Percentiles rank a stretch among this genome's conserved stretches.
phyloP scores from a whole-genome alignment of 1,139 yeast species.

The Geotrichum reessii region DNA sequence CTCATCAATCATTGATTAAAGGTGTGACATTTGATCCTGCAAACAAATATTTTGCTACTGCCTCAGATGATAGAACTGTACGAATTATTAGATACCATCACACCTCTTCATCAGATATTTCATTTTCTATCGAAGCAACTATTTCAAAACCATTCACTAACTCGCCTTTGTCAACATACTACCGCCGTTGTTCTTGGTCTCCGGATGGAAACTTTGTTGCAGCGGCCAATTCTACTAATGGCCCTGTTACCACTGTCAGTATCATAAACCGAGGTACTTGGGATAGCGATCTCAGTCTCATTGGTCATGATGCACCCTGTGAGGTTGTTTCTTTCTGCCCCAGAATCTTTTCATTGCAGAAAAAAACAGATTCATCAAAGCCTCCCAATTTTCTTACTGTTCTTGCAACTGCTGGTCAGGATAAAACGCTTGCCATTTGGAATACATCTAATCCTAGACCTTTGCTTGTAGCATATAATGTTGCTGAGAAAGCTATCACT shows the following conservation, averaged over 20 bases:
- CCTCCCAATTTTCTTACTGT: conserved; percentile 44
- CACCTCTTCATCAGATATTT: conserved; percentile 37
- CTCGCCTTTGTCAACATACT: conserved; percentile 89
- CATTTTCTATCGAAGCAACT: conserved; percentile 81
- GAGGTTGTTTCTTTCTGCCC: conserved; percentile 93
- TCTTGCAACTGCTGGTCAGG: conserved; percentile 84
- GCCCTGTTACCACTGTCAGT: conserved; percentile 88
- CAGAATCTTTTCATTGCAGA: conserved; percentile 44
- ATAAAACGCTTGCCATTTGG: conserved; percentile 80
- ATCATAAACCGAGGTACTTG: conserved; percentile 87
- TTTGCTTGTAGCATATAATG: conserved; percentile 59
- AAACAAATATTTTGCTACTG: conserved; percentile 93
- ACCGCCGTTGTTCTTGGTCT: conserved; percentile 92
- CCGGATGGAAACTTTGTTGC: conserved; percentile 97
- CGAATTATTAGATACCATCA: conserved; percentile 77
- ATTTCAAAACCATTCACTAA: conserved; percentile 79
- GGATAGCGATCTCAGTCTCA: conserved; percentile 80
- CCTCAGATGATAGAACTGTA: conserved; percentile 91
- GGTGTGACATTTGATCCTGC: conserved; percentile 99
- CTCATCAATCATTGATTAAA: conserved; percentile 92
- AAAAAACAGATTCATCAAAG: neutral
- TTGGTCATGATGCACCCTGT: conserved; percentile 96
- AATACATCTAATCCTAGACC: conserved; percentile 73
- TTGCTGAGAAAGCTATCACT: conserved; percentile 56
- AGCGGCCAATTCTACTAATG: conserved; percentile 94